phyloP scores from a whole-genome alignment of 1,284 basidiomycete genomes.

The Rhodotorula mucilaginosa region DNA sequence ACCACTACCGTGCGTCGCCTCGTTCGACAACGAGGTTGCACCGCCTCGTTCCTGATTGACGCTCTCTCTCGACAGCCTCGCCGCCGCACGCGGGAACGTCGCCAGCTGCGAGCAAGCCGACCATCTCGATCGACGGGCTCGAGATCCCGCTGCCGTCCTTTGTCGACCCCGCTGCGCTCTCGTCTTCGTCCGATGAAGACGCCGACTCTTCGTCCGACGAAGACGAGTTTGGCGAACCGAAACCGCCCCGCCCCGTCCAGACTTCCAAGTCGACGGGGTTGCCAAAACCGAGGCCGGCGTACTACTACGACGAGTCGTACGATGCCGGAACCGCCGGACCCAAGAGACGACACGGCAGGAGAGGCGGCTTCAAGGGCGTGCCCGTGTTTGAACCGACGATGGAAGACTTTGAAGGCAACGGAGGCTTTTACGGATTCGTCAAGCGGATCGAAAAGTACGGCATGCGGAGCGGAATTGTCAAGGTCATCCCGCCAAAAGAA shows the following conservation, averaged over 20 bases:
- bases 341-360: constrained; percentile 34
- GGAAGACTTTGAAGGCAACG: constrained; percentile 52
- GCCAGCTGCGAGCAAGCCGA: not conserved
- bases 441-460: constrained; percentile 83
- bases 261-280: constrained; percentile 26
- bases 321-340: constrained; percentile 36
- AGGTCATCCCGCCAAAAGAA: constrained; percentile 87
- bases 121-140: not conserved
- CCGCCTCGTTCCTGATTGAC: not conserved
- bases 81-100: not conserved
- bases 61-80: not conserved
- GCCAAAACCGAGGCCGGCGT: constrained; percentile 31
- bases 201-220: constrained; percentile 36
- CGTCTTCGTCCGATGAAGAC: constrained; percentile 14
- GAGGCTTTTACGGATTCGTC: constrained; percentile 85
- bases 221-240: constrained; percentile 29
- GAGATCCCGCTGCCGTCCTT: constrained; percentile 35
- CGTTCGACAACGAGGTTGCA: not conserved
- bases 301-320: constrained; percentile 41
- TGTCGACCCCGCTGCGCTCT: constrained; percentile 29
- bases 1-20: constrained; percentile 4
- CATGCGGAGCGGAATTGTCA: constrained; percentile 80
- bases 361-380: constrained; percentile 59
- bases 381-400: constrained; percentile 90
- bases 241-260: constrained; percentile 18